Evolutionary conservation across 495 filamentous ascomycete species (phyloP).

Genomic region (Corynascus novoguineensis): DNA sequence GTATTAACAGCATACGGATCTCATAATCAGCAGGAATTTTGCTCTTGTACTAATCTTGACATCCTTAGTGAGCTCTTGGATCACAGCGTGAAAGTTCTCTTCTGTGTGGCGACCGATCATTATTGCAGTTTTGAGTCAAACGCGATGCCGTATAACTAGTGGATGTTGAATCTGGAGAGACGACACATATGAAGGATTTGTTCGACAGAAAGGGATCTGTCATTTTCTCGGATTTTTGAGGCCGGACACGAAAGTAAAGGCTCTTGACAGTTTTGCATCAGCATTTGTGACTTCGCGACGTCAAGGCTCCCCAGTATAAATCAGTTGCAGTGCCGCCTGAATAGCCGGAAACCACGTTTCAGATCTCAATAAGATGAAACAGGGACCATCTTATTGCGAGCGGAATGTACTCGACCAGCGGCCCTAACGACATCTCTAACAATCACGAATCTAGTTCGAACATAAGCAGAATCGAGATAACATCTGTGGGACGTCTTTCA

Average conservation of each 20-base stretch:
- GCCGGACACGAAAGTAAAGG: conserved; percentile 44
- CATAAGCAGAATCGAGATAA: not conserved
- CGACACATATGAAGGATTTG: conserved; percentile 49
- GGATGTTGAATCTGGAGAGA: conserved; percentile 48
- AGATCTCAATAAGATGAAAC: conserved; percentile 43
- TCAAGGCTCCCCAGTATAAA: not conserved
- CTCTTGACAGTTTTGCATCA: no score
- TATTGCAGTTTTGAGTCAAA: conserved; percentile 52
- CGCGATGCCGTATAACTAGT: not conserved
- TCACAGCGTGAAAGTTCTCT: conserved; percentile 57
- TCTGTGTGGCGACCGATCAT: conserved; percentile 58
- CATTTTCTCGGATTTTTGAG: conserved; percentile 56
- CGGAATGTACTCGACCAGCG: not conserved
- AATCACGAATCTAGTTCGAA: not conserved
- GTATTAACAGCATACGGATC: conserved; percentile 23
- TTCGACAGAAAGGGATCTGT: conserved; percentile 58
- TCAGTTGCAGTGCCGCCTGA: conserved; percentile 52
- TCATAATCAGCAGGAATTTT: conserved; percentile 48
- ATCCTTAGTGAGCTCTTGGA: conserved; percentile 47
- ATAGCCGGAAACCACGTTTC: conserved; percentile 42
- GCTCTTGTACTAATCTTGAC: conserved; percentile 38
- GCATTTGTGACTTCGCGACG: not conserved
- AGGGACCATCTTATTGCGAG: conserved; percentile 30
- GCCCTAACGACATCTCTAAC: not conserved
- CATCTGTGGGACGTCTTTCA: conserved; percentile 34